These are phyloP conservation scores for Dacryopinax primogenitus DNA, from an alignment of 768 basidiomycete genomes.

Conservation along the genomic window DNA sequence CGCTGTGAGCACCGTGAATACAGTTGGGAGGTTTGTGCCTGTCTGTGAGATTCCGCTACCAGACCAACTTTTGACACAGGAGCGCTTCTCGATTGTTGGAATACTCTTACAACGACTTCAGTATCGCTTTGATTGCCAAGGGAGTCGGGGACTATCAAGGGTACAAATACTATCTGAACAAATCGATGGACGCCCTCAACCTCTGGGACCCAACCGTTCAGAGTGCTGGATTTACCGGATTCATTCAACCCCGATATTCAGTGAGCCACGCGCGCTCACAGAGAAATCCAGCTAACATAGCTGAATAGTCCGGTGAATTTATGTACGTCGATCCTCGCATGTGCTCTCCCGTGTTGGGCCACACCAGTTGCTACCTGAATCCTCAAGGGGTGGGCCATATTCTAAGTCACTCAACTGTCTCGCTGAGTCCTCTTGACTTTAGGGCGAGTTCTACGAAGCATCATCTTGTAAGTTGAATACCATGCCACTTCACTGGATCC, in stretches of 20 bases:
- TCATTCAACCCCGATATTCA: conserved; percentile 34
- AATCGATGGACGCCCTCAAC: conserved; percentile 42
- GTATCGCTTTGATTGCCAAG: conserved; percentile 37
- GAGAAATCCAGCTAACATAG: background rate
- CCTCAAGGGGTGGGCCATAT: background rate
- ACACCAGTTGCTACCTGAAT: conserved; percentile 15
- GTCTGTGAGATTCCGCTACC: no score
- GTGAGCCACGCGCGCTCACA: conserved; percentile 20
- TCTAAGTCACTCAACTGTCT: no score
- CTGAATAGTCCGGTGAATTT: background rate
- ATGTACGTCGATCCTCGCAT: conserved; percentile 34
- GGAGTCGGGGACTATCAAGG: conserved; percentile 30
- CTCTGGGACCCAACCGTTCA: conserved; percentile 38
- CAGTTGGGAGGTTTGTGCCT: background rate
- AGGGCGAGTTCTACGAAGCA: conserved; percentile 5
- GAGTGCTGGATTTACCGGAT: conserved; percentile 39
- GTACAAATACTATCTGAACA: conserved; percentile 34
- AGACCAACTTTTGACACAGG: conserved; percentile 10
- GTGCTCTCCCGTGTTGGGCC: conserved; percentile 33
- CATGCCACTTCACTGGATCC: background rate
- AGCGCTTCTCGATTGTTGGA: conserved; percentile 20
- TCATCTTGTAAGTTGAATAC: background rate
- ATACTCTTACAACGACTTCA: conserved; percentile 42
- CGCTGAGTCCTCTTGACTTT: background rate
- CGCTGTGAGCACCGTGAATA: conserved; percentile 32